phyloP scores from a whole-genome alignment of 176 grass and related monocot species.

The Cenchrus fungigraminus region DNA sequence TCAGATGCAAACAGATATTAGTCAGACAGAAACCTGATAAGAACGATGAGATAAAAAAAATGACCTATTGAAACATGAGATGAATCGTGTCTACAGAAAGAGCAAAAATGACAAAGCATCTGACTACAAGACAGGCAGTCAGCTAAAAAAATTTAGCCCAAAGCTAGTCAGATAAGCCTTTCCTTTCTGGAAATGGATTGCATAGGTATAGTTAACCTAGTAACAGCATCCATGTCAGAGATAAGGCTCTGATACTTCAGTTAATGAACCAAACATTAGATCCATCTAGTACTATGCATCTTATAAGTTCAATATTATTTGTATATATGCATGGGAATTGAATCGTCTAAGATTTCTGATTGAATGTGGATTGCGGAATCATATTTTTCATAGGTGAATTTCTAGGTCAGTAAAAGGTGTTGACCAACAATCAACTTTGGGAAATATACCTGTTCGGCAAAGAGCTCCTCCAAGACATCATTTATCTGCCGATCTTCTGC shows the following conservation, averaged over 20 bases:
- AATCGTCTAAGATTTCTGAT: neutral
- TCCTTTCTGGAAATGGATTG: neutral
- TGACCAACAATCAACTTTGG: neutral
- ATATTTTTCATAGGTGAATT: conserved; percentile 1
- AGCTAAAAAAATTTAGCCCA: neutral
- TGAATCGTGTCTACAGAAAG: neutral
- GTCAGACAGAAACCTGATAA: neutral
- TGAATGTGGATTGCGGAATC: conserved; percentile 4
- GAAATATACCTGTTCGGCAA: conserved; percentile 64
- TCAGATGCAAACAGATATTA: conserved; percentile 6
- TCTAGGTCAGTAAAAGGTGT: conserved; percentile 3
- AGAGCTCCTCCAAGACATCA: conserved; percentile 76
- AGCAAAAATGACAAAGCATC: neutral
- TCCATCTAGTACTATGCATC: neutral
- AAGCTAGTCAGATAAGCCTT: neutral
- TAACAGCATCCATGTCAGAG: neutral
- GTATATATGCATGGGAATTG: neutral
- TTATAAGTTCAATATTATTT: conserved; percentile 10
- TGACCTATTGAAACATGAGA: neutral
- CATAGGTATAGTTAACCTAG: conserved; percentile 22
- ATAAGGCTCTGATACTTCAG: neutral
- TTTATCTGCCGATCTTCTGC: conserved; percentile 82
- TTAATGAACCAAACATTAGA: conserved; percentile 2
- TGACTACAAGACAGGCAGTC: neutral
- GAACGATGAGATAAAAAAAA: neutral